phyloP scores from a whole-genome alignment of 305 asterid species.

The Fraxinus angustifolia region DNA sequence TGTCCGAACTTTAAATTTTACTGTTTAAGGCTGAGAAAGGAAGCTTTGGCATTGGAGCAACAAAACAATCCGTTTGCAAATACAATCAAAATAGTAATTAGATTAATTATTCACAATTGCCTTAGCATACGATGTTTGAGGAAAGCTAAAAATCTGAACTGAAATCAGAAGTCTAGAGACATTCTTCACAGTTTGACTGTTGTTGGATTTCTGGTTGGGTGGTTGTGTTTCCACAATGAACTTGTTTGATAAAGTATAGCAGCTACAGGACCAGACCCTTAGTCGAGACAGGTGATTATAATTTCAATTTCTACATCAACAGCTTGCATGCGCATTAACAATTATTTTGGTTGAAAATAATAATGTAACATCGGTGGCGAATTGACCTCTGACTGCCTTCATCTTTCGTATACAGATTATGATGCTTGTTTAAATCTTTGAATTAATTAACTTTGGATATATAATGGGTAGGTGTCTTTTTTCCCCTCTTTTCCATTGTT shows the following conservation, averaged over 20 bases:
- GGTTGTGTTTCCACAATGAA: background rate
- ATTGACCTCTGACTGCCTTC: background rate
- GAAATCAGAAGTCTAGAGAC: background rate
- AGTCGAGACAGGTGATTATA: background rate
- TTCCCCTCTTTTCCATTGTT: background rate
- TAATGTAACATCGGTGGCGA: background rate
- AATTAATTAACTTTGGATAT: background rate
- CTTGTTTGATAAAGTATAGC: background rate
- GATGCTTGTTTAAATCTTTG: background rate
- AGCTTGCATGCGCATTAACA: background rate
- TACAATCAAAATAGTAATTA: background rate
- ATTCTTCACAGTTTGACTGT: background rate
- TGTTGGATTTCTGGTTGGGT: background rate
- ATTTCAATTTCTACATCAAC: background rate
- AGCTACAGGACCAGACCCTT: background rate
- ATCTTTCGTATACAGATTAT: background rate
- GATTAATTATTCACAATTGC: background rate
- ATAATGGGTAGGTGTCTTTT: background rate
- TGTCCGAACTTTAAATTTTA: background rate
- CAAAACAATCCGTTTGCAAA: background rate
- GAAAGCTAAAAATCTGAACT: background rate
- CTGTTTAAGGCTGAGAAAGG: background rate
- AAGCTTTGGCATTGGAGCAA: background rate
- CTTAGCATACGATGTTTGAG: background rate
- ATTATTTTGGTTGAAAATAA: background rate